These are phyloP conservation scores for Blastobotrys capitulatus DNA, from an alignment of 1,139 yeast genomes.

Conservation along the genomic window DNA sequence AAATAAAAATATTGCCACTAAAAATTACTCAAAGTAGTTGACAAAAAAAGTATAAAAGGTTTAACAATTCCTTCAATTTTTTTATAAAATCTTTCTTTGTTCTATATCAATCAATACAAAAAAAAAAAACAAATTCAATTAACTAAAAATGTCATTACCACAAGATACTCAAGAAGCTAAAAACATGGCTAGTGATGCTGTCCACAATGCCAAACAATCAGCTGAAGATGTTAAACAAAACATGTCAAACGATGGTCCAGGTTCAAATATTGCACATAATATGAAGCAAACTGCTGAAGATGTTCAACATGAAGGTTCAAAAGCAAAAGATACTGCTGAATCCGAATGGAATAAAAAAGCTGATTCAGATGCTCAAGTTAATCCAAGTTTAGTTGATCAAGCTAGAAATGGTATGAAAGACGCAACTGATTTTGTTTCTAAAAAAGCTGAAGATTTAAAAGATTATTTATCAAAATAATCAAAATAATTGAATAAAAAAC, in stretches of 20 bases:
- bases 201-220: slow-evolving; percentile 5
- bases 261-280: slow-evolving; percentile 4
- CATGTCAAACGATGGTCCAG: slow-evolving; percentile 5
- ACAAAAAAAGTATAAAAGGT: not conserved
- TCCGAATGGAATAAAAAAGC: not conserved
- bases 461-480: slow-evolving; percentile 5
- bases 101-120: not conserved
- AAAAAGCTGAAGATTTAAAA: slow-evolving; percentile 10
- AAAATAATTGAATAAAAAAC: not conserved
- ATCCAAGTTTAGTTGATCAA: slow-evolving; percentile 1
- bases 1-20: no score
- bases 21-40: not conserved
- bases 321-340: not conserved
- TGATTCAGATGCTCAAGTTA: not conserved
- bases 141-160: not conserved
- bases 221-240: slow-evolving; percentile 7
- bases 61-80: not conserved
- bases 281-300: slow-evolving; percentile 6
- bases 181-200: slow-evolving; percentile 7
- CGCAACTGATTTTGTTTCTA: slow-evolving; percentile 4
- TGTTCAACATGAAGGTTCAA: not conserved
- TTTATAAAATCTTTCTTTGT: not conserved
- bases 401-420: slow-evolving; percentile 3
- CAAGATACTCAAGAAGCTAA: slow-evolving; percentile 10
- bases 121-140: not conserved